Evolutionary conservation across 2,329 filamentous ascomycete species (phyloP), one percentile per base, ranked within the genome.

Genomic region (Fusarium bulbicola): DNA sequence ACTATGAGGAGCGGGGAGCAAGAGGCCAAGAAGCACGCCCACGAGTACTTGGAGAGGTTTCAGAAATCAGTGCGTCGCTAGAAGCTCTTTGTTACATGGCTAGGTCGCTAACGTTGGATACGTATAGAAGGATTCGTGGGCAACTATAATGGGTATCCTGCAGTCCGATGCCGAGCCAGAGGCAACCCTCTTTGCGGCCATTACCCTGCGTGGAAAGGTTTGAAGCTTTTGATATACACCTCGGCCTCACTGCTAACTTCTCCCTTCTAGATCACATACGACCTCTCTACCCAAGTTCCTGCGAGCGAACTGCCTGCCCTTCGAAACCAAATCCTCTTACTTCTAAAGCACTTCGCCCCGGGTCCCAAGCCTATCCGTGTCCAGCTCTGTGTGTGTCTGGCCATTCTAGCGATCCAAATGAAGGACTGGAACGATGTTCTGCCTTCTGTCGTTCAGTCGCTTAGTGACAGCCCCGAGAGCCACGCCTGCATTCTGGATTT

Each of bases 121-220:
- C 45, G n/a, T 73, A 60, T 81, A 97, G 94, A 88, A 93, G 80
- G 93, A 94, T 81, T 96, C 96, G 76, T 99, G 96, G 96, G 92
- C 92, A 49, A 92, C 92, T 52, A 95, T 95, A 71, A 92, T 98
- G 81, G 90, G 91, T 59, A 93, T 99, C 72, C 86, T 99, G 71
- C 94, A 97, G 82, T 93, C 94, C 56, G 88, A 92, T 72, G 90
- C 92, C 62, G 92, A 95, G 72, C 88, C 92, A 57, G 95, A 97
- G 82, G 93, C 94, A 32, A 96, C 96, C 81, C 87, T 99, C 68
- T 99, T 99, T 83, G 96, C 96, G 52, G 96, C 96, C 66, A 98
- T 95, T 52, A 99, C 96, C 59, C 86, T 99, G 79, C 97, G 97
- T 86, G 96, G 96, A 87, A 99, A 99, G 92, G 96, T 98, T 75